Percentiles rank a stretch among this genome's conserved stretches.
Conservation (phyloP, 768 basidiomycete genomes). For the Termitomyces sp. region DNA sequence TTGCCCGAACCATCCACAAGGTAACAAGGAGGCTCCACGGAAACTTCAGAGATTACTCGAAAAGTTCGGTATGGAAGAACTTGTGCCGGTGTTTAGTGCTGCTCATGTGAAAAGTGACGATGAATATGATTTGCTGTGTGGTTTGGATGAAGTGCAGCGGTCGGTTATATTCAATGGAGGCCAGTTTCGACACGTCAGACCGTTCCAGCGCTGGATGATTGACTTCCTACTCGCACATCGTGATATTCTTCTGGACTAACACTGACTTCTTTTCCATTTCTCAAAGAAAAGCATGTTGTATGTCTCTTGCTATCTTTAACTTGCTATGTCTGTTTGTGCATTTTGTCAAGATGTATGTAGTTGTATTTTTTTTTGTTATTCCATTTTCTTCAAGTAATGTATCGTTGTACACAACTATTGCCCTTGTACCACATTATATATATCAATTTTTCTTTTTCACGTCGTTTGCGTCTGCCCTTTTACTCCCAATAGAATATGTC, state of each 20-base stretch:
- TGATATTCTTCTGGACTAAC: background rate
- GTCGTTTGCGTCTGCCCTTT: constrained; percentile 20
- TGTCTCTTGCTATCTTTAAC: background rate
- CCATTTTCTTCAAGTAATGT: no score
- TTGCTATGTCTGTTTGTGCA: no score
- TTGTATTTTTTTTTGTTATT: background rate
- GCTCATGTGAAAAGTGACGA: background rate
- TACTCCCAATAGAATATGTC: constrained; percentile 53
- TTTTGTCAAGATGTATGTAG: background rate
- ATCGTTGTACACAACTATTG: background rate
- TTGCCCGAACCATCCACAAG: background rate
- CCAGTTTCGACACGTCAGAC: background rate
- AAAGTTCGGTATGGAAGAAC: background rate
- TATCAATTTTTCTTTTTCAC: constrained; percentile 16
- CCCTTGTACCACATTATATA: background rate
- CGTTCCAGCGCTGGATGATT: constrained; percentile 1
- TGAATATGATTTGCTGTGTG: background rate
- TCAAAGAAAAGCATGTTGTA: background rate
- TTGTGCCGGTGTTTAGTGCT: background rate
- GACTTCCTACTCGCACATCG: background rate
- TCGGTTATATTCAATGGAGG: background rate
- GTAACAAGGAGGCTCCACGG: background rate
- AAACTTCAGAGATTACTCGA: background rate
- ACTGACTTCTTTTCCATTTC: background rate
- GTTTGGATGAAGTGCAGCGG: background rate